These are phyloP conservation scores for Candida arabinofermentans DNA, from an alignment of 805 yeast genomes.

Conservation along the genomic window DNA sequence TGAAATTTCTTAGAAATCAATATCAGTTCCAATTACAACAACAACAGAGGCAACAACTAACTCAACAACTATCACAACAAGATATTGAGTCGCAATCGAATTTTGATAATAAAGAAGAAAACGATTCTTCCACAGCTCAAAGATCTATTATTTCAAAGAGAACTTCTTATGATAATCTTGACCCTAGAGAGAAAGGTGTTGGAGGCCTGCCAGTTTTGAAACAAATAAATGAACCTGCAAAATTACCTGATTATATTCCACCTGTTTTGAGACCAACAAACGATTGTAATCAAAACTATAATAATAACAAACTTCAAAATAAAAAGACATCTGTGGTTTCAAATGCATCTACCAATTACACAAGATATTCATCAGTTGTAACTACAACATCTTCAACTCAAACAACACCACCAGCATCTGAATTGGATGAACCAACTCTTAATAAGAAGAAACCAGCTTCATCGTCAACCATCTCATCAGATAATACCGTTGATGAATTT, in stretches of 20 bases:
- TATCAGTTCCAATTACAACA: constrained; percentile 1
- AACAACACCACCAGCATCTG: constrained; percentile 8
- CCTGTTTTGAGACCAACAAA: constrained; percentile 47
- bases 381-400: constrained; percentile 2
- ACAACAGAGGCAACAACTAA: neutral
- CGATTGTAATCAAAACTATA: constrained; percentile 5
- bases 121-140: neutral
- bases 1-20: constrained; percentile 2
- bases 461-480: neutral
- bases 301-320: neutral
- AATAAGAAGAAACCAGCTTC: neutral
- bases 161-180: neutral
- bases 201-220: constrained; percentile 14
- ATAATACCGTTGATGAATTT: neutral
- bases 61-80: neutral
- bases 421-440: neutral
- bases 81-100: neutral
- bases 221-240: constrained; percentile 45
- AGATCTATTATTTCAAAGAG: neutral
- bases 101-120: neutral
- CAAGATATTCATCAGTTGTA: neutral
- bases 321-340: constrained; percentile 6
- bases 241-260: constrained; percentile 46
- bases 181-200: constrained; percentile 7
- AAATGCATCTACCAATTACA: constrained; percentile 10